Evolutionary conservation across 768 basidiomycete genomes (phyloP), one percentile per base, ranked within the genome.

Genomic region (Collybia mongolica): DNA sequence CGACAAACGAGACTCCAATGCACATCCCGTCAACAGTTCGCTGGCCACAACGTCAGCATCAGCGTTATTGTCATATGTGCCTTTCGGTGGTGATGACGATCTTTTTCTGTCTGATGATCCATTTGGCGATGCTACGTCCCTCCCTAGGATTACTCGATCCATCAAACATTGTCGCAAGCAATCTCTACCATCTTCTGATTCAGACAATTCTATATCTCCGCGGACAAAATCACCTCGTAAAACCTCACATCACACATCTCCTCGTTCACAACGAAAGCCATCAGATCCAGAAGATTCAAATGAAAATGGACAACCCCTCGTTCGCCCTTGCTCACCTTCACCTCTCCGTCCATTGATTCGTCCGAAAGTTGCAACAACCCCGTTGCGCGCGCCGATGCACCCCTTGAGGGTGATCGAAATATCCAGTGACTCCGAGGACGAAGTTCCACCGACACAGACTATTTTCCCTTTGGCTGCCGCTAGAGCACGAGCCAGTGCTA

Each of bases 401-500:
- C 37, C 39, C 5, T 51, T 45, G 43, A 55, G 24, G 51, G 52
- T 73, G 19, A 69, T 77, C 22, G 64, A 68, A 12, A 67, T 76
- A 5, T 75, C 72, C 2, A 74, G 71, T 51, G 73, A 70, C 19
- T 69, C 69, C 3, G 71, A 72, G 8, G 54, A 54, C 29, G 49
- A 52, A 11, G 26, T 44, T 6, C 49, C 49, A 17, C 37, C 39
- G n/a, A 35, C 18, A 17, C 39, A 32, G 23, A 23, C 37, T 43
- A 18, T 37, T 53, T 43, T 55, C 55, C 14, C 49, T 56, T 28
- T 37, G 52, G 44, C 45, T 48, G n/a, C 32, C 6, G 58, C 58
- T 17, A 54, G 53, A 26, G 53, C 55, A 8, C 44, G 53, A 15
- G 46, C 44, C 22, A 39, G 44, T 32, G 48, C 12, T n/a, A 56